Percentiles rank a stretch among this genome's conserved stretches.
Conservation (phyloP, 2,329 filamentous ascomycete genomes). For the Ploettnerulaceae sp. region DNA sequence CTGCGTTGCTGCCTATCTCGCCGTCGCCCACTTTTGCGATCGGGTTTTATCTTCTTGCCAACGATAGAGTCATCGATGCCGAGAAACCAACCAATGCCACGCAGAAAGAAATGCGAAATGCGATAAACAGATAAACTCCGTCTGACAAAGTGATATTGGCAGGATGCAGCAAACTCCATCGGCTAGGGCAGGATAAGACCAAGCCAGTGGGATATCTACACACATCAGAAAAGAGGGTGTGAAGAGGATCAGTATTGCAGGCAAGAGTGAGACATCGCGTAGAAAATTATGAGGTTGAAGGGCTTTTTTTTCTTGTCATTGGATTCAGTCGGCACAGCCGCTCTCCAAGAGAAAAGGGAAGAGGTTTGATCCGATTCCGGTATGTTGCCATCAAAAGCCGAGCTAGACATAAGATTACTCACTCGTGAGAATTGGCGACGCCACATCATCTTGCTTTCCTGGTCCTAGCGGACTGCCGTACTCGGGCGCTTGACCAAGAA, state of each 20-base stretch:
- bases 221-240: background rate
- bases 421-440: background rate
- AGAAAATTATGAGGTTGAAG: background rate
- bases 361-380: background rate
- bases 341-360: background rate
- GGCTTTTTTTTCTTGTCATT: too few relatives aligned
- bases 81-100: background rate
- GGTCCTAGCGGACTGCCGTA: background rate
- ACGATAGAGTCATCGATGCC: background rate
- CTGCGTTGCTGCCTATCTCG: background rate
- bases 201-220: background rate
- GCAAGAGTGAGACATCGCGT: constrained; percentile 1
- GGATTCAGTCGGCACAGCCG: too few relatives aligned
- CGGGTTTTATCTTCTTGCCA: background rate
- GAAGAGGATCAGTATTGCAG: background rate
- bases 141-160: background rate
- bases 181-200: background rate
- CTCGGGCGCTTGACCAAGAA: background rate
- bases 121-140: background rate
- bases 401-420: background rate
- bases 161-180: too few relatives aligned
- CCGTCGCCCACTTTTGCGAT: background rate
- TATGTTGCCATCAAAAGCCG: constrained; percentile 1
- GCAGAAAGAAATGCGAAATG: background rate
- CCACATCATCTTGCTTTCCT: background rate